Evolutionary conservation across 2,329 filamentous ascomycete species (phyloP), one percentile per base, ranked within the genome.

Genomic region (Fusarium lyarnte): DNA sequence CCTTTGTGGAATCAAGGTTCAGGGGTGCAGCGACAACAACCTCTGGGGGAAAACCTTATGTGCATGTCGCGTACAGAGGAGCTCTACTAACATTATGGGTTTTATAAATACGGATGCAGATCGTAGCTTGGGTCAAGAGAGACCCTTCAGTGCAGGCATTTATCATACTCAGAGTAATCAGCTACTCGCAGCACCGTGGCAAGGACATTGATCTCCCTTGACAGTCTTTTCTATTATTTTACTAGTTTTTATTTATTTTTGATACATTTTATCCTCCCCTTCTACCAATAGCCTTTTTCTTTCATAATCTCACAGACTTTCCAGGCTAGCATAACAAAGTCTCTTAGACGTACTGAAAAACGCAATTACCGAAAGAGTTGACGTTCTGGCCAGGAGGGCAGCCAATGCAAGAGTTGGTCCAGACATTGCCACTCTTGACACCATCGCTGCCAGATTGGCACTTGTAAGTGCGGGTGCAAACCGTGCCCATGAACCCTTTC

Each of bases 231-330:
- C 8, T 35, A 29, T 33, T 23, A 13, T 55, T 55, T 55, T 45
- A 33, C 27, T 33, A 4, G 2, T 55, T 33, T 43, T 42, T 55
- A 43, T 43, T 6, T 21, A 8, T 25, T 2, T 43, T 23, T 14
- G 21, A 4, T 16, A 41, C 5, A 25, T 23, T 54, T 31, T 42
- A 31, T 31, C 11, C 21, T 5, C 11, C 11, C 2, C 0, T 16
- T 14, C 17, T 3, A 16, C 8, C 3, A 27, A 0, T 11, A 6
- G 13, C 2, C 10, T 36, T 8, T 10, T 16, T 3, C 2, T 3
- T 25, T 21, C 1, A 8, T 25, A 7, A 12, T 1, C 17, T 10
- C 2, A 27, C 9, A 16, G 2, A 5, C 2, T 13, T 5, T 7
- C 8, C 5, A 16, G 9, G 0, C 47, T 3, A 5, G 9, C 8